A percentile compares a stretch with the other conserved stretches of the same genome.
phyloP scores from a whole-genome alignment of 2,329 filamentous ascomycete species.

The Myriosclerotinia duriaeana region DNA sequence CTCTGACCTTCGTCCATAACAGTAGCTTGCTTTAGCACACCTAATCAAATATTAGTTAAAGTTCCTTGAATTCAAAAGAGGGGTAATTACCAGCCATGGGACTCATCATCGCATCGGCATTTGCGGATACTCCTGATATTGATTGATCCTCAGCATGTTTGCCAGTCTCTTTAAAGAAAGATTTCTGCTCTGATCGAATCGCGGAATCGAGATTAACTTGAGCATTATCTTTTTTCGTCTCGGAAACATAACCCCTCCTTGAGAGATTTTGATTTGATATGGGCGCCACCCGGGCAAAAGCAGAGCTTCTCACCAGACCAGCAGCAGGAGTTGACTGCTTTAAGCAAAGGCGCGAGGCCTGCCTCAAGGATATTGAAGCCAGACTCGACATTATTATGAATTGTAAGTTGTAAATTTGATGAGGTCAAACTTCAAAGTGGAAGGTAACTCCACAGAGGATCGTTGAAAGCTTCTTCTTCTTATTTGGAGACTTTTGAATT shows the following conservation, averaged over 20 bases:
- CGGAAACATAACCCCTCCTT: conserved; percentile 74
- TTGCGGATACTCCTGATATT: conserved; percentile 34
- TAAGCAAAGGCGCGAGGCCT: conserved; percentile 40
- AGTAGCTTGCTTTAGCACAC: conserved; percentile 86
- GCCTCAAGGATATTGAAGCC: conserved; percentile 37
- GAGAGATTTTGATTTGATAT: conserved; percentile 32
- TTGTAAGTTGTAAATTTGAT: conserved; percentile 5
- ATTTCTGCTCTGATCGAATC: conserved; percentile 82
- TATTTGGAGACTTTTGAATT: conserved; percentile 14
- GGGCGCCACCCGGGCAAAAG: conserved; percentile 30
- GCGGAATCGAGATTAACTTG: conserved; percentile 80
- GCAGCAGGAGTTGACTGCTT: conserved; percentile 35
- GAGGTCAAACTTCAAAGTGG: conserved; percentile 19
- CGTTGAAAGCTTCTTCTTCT: conserved; percentile 13
- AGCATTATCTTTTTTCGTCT: conserved; percentile 75
- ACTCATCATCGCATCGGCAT: conserved; percentile 66
- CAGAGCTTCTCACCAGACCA: conserved; percentile 34
- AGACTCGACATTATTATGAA: conserved; percentile 20
- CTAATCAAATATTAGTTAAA: conserved; percentile 42
- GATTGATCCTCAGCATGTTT: conserved; percentile 36
- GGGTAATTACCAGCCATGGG: conserved; percentile 63
- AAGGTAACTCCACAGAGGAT: conserved; percentile 12
- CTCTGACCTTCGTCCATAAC: conserved; percentile 89
- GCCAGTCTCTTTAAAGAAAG: conserved; percentile 61
- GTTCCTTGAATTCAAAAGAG: conserved; percentile 24